phyloP scores from a whole-genome alignment of 495 filamentous ascomycete genomes.

The Chaetomidium leptoderma region DNA sequence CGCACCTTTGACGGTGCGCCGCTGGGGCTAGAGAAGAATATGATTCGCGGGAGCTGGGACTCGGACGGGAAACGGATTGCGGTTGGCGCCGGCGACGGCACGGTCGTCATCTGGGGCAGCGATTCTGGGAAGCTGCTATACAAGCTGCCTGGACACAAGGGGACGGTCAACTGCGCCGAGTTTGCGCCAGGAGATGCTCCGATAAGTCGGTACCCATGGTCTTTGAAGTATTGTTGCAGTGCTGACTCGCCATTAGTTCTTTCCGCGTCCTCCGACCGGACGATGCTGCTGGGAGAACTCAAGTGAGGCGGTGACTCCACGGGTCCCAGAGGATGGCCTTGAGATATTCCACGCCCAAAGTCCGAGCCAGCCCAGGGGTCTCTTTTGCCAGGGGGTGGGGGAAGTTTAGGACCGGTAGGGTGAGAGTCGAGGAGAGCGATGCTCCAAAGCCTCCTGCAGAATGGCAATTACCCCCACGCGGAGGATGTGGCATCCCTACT shows the following conservation, averaged over 20 bases:
- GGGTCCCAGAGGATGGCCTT: not conserved
- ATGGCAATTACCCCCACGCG: not conserved
- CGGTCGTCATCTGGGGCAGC: constrained; percentile 83
- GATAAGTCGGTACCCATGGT: constrained; percentile 63
- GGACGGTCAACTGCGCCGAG: constrained; percentile 90
- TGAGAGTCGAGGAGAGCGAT: not conserved
- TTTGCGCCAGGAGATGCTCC: constrained; percentile 80
- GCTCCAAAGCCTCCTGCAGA: not conserved
- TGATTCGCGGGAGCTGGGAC: constrained; percentile 89
- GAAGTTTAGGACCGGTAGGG: not conserved
- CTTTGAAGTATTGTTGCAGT: constrained; percentile 12
- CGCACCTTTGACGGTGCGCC: constrained; percentile 86
- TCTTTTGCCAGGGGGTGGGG: no score
- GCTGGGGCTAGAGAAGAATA: constrained; percentile 82
- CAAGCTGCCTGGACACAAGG: constrained; percentile 93
- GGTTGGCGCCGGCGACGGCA: constrained; percentile 85
- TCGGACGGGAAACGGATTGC: constrained; percentile 79
- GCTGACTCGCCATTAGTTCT: constrained; percentile 58
- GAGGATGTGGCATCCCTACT: no score
- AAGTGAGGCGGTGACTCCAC: constrained; percentile 31
- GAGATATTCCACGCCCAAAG: not conserved
- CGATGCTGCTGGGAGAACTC: constrained; percentile 72
- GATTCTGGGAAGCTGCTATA: constrained; percentile 81
- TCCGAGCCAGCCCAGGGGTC: not conserved
- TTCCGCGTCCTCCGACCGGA: constrained; percentile 79